phyloP scores from a whole-genome alignment of 2,329 filamentous ascomycete species.

The Clonostachys chloroleuca region DNA sequence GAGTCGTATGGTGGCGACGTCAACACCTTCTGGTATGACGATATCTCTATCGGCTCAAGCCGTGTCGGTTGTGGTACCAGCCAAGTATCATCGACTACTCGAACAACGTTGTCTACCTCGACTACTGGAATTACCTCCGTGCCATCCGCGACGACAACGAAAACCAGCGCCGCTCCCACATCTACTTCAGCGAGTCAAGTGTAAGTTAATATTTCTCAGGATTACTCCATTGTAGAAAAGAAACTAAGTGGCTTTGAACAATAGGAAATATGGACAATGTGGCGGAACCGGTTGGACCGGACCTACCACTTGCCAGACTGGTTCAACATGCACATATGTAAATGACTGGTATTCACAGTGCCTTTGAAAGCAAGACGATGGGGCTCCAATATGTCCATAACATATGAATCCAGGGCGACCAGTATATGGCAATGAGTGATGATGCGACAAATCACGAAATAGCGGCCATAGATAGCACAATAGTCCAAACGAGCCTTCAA shows the following conservation, averaged over 20 bases:
- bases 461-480: too few relatives aligned
- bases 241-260: too few relatives aligned
- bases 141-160: not conserved
- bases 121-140: not conserved
- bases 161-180: not conserved
- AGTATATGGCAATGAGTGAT: too few relatives aligned
- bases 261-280: constrained; percentile 3
- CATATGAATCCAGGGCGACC: too few relatives aligned
- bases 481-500: too few relatives aligned
- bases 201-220: not conserved
- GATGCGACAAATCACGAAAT: too few relatives aligned
- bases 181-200: not conserved
- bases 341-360: constrained; percentile 8
- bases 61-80: constrained; percentile 10
- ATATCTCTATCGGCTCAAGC: constrained; percentile 36
- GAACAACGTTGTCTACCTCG: not conserved
- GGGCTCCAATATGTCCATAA: too few relatives aligned
- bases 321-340: constrained; percentile 4
- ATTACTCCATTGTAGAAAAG: too few relatives aligned
- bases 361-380: not conserved
- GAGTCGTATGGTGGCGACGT: constrained; percentile 56
- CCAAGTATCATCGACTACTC: not conserved
- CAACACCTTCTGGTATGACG: constrained; percentile 62
- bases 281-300: constrained; percentile 5
- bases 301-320: constrained; percentile 1